These are phyloP conservation scores for Neopestalotiopsis clavispora DNA, from an alignment of 2,329 filamentous ascomycete genomes.

Conservation along the genomic window DNA sequence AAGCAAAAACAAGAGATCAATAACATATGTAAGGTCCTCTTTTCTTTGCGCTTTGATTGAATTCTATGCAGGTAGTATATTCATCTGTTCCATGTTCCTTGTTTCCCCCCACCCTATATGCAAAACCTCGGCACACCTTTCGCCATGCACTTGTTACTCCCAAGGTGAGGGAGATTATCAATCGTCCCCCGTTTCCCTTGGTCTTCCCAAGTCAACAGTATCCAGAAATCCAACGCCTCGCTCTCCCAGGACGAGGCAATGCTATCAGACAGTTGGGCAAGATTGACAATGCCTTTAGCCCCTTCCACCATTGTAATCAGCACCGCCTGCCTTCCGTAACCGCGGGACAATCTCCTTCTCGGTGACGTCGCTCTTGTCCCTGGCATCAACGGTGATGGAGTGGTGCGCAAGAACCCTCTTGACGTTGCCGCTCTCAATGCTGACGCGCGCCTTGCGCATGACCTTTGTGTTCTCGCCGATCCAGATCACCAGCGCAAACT, in stretches of 20 bases:
- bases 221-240: too few relatives aligned
- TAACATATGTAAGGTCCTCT: too few relatives aligned
- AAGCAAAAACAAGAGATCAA: neutral
- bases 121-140: too few relatives aligned
- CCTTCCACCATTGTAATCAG: conserved; percentile 72
- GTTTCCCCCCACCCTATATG: too few relatives aligned
- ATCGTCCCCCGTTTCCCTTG: too few relatives aligned
- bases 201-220: too few relatives aligned
- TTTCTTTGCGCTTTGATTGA: neutral
- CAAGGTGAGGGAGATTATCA: too few relatives aligned
- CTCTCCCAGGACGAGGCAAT: too few relatives aligned
- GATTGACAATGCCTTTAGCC: conserved; percentile 41
- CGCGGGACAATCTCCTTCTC: conserved; percentile 65
- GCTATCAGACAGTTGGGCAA: too few relatives aligned
- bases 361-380: conserved; percentile 63
- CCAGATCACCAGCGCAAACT: conserved; percentile 72
- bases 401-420: conserved; percentile 68
- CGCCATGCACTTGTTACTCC: too few relatives aligned
- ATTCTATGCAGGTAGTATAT: neutral
- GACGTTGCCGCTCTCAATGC: conserved; percentile 69
- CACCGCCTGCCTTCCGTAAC: conserved; percentile 69
- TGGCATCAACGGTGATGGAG: conserved; percentile 67
- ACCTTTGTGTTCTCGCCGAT: conserved; percentile 68
- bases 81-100: neutral
- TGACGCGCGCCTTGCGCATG: conserved; percentile 73